phyloP scores from a whole-genome alignment of 208 protist species.

The Crithidia bombi region DNA sequence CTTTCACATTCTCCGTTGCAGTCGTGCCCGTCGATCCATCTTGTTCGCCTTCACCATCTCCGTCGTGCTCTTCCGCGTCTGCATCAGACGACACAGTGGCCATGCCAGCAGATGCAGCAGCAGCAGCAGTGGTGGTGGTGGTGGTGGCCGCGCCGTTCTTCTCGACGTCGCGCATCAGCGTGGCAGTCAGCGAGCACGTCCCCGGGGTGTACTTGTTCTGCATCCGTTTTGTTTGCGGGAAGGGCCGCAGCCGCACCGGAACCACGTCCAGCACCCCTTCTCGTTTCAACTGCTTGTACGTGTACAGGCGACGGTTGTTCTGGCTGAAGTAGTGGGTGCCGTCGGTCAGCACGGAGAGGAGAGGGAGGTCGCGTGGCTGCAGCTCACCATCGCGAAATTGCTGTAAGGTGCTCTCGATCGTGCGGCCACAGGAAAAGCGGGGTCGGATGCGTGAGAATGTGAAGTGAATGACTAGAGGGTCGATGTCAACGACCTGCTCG shows the following conservation, averaged over 20 bases:
- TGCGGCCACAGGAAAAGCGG: slow-evolving; percentile 83
- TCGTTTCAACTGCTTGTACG: slow-evolving; percentile 76
- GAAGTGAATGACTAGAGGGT: slow-evolving; percentile 79
- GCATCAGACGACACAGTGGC: too few species aligned
- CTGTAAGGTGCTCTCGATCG: slow-evolving; percentile 72
- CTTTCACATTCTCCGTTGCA: neutral
- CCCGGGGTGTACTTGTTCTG: slow-evolving; percentile 71
- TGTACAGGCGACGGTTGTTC: slow-evolving; percentile 88
- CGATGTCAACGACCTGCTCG: slow-evolving; percentile 45
- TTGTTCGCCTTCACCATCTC: neutral
- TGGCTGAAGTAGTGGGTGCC: slow-evolving; percentile 70
- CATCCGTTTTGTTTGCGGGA: slow-evolving; percentile 78
- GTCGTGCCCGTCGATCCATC: neutral
- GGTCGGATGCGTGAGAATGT: slow-evolving; percentile 87
- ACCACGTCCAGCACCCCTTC: slow-evolving; percentile 51
- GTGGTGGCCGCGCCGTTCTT: neutral
- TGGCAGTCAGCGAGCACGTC: slow-evolving; percentile 77
- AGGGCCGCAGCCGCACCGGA: slow-evolving; percentile 64
- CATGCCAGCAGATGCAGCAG: too few species aligned
- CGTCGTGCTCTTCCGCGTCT: neutral
- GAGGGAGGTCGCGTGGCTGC: slow-evolving; percentile 61
- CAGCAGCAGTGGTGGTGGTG: neutral
- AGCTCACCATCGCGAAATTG: slow-evolving; percentile 64
- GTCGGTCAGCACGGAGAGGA: slow-evolving; percentile 74
- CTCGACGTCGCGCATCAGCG: slow-evolving; percentile 61